A percentile compares a stretch with the other conserved stretches of the same genome.
phyloP scores from a whole-genome alignment of 768 basidiomycete genomes.

The Cystoderma amianthinum region DNA sequence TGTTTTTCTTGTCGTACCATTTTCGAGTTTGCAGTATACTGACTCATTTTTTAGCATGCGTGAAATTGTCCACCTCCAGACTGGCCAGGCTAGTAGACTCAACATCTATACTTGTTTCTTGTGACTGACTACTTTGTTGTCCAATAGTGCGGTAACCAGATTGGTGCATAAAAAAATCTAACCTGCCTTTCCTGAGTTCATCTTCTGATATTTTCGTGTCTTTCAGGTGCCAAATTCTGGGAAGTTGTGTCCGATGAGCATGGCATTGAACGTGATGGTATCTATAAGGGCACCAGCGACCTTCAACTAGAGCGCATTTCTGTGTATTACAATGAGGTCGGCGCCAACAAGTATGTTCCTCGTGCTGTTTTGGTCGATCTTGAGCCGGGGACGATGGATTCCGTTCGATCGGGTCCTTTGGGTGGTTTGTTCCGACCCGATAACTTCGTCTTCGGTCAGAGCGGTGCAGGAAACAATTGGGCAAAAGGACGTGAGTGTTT shows the following conservation, averaged over 20 bases:
- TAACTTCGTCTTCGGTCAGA: conserved; percentile 98
- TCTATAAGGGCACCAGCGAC: conserved; percentile 90
- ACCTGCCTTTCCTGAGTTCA: conserved; percentile 13
- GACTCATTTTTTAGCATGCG: conserved; percentile 67
- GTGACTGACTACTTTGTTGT: conserved; percentile 21
- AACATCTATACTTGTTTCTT: conserved; percentile 1
- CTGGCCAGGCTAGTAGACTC: conserved; percentile 76
- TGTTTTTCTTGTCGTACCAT: conserved; percentile 43
- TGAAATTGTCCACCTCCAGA: conserved; percentile 99
- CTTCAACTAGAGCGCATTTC: conserved; percentile 96
- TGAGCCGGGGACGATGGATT: conserved; percentile 96
- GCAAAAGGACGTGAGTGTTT: conserved; percentile 91
- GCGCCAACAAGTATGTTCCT: conserved; percentile 95
- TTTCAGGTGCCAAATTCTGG: conserved; percentile 89
- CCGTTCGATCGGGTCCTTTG: conserved; percentile 84
- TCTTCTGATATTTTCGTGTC: conserved; percentile 8
- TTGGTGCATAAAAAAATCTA: conserved; percentile 78
- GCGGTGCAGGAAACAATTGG: conserved; percentile 99
- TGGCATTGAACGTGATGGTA: conserved; percentile 89
- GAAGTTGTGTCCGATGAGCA: conserved; percentile 98
- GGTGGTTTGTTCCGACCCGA: conserved; percentile 94
- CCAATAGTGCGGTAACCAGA: conserved; percentile 94
- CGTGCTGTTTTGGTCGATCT: conserved; percentile 96
- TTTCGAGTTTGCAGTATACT: conserved; percentile 20
- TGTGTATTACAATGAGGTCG: conserved; percentile 97